Conservation (phyloP, 2,329 filamentous ascomycete species). For the Davidsoniella australis region DNA sequence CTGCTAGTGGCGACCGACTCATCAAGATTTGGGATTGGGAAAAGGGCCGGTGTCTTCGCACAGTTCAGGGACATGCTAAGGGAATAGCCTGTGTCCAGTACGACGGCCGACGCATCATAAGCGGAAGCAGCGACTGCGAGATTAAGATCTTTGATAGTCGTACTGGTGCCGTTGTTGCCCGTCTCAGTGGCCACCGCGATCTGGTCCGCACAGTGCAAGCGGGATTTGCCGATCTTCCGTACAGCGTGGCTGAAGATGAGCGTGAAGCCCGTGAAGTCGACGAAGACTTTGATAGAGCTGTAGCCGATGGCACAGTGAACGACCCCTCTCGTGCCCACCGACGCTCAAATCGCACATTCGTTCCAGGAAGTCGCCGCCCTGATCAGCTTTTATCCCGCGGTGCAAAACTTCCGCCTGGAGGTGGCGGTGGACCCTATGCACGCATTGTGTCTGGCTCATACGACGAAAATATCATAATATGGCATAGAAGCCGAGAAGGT, state of each 20-base stretch:
- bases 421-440: slow-evolving; percentile 73
- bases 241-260: slow-evolving; percentile 58
- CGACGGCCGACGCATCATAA: slow-evolving; percentile 83
- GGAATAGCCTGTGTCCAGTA: slow-evolving; percentile 97
- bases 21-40: slow-evolving; percentile 94
- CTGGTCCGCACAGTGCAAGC: slow-evolving; percentile 91
- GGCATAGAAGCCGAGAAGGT: slow-evolving; percentile 72
- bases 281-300: slow-evolving; percentile 47
- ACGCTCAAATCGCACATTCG: slow-evolving; percentile 28
- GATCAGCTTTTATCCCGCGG: slow-evolving; percentile 65
- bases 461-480: slow-evolving; percentile 88
- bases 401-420: slow-evolving; percentile 76
- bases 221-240: slow-evolving; percentile 76
- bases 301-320: slow-evolving; percentile 32
- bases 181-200: slow-evolving; percentile 62
- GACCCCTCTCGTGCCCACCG: slow-evolving; percentile 17
- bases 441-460: slow-evolving; percentile 97
- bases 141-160: slow-evolving; percentile 86
- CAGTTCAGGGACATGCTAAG: slow-evolving; percentile 74
- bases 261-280: slow-evolving; percentile 59
- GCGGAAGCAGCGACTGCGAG: slow-evolving; percentile 88
- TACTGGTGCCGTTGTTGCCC: slow-evolving; percentile 77
- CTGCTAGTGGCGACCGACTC: slow-evolving; percentile 80
- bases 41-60: slow-evolving; percentile 56
- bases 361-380: slow-evolving; percentile 58